Evolutionary conservation across 2,329 filamentous ascomycete genomes (phyloP).

Genomic region (Colletotrichum sp.): DNA sequence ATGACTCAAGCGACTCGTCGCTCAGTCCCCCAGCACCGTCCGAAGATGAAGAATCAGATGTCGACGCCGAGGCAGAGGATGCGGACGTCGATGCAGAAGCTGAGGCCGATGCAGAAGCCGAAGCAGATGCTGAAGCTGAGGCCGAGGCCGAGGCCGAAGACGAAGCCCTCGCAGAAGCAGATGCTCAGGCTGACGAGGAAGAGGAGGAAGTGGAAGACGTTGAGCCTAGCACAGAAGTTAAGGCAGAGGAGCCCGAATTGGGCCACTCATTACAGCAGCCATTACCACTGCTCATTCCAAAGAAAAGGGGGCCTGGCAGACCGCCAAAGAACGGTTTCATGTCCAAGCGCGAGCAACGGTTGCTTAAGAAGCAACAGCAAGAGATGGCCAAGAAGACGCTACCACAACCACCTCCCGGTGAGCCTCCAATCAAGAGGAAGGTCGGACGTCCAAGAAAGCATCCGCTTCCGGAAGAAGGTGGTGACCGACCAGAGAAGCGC

Average conservation of each 20-base stretch:
- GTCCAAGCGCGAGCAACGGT: slow-evolving; percentile 76
- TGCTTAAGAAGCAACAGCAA: slow-evolving; percentile 64
- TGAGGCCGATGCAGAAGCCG: slow-evolving; percentile 19
- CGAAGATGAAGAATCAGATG: slow-evolving; percentile 36
- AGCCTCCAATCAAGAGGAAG: slow-evolving; percentile 65
- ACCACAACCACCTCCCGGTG: slow-evolving; percentile 50
- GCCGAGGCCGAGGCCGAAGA: slow-evolving; percentile 21
- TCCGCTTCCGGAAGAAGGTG: slow-evolving; percentile 60
- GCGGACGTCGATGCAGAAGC: slow-evolving; percentile 28
- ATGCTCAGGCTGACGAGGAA: slow-evolving; percentile 26
- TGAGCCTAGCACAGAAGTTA: slow-evolving; percentile 22
- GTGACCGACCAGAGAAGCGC: slow-evolving; percentile 64
- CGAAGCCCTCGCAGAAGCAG: slow-evolving; percentile 30
- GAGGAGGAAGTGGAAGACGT: slow-evolving; percentile 23
- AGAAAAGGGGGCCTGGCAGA: slow-evolving; percentile 78
- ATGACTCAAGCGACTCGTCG: slow-evolving; percentile 59
- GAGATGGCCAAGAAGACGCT: slow-evolving; percentile 58
- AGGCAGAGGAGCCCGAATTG: slow-evolving; percentile 33
- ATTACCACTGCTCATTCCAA: slow-evolving; percentile 41
- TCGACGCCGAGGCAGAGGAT: slow-evolving; percentile 25
- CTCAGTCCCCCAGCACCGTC: slow-evolving; percentile 47
- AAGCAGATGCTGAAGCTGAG: slow-evolving; percentile 23
- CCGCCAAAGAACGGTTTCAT: slow-evolving; percentile 85
- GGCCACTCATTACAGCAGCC: slow-evolving; percentile 47
- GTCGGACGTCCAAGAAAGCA: slow-evolving; percentile 71